phyloP scores from a whole-genome alignment of 768 basidiomycete genomes.

The Pleurotus eryngii region DNA sequence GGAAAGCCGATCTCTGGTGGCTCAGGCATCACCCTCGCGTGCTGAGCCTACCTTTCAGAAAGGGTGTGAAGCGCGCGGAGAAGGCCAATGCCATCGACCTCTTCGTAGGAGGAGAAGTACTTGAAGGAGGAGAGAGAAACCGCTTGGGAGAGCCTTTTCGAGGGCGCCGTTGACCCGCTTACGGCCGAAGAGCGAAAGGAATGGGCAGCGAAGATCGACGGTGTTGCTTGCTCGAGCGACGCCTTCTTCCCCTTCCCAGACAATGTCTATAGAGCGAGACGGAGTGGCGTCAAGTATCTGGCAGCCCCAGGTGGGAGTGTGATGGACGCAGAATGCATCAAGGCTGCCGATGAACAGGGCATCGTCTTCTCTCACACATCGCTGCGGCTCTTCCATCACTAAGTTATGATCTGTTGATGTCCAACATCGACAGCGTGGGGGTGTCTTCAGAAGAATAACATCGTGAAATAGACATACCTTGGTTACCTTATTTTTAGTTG shows the following conservation, averaged over 20 bases:
- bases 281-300: constrained; percentile 90
- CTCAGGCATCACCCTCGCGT: constrained; percentile 95
- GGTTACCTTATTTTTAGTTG: too few relatives aligned
- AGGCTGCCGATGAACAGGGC: constrained; percentile 89
- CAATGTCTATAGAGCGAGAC: constrained; percentile 89
- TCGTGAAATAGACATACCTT: too few relatives aligned
- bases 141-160: constrained; percentile 91
- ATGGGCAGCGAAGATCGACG: constrained; percentile 73
- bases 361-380: constrained; percentile 92
- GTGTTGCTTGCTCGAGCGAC: constrained; percentile 91
- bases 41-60: constrained; percentile 91
- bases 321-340: constrained; percentile 96
- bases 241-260: constrained; percentile 99
- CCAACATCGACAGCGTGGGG: too few relatives aligned
- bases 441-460: too few relatives aligned
- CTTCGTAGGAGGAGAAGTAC: constrained; percentile 85
- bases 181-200: constrained; percentile 66
- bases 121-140: constrained; percentile 86
- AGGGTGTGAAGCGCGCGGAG: constrained; percentile 95
- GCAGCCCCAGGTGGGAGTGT: constrained; percentile 93
- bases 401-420: constrained; percentile 10
- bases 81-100: constrained; percentile 98
- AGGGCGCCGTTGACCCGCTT: constrained; percentile 62
- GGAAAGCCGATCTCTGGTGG: constrained; percentile 99
- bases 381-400: constrained; percentile 89